Base-by-base conservation (phyloP, 2,329 filamentous ascomycete species). In the Penicillium sp. region DNA sequence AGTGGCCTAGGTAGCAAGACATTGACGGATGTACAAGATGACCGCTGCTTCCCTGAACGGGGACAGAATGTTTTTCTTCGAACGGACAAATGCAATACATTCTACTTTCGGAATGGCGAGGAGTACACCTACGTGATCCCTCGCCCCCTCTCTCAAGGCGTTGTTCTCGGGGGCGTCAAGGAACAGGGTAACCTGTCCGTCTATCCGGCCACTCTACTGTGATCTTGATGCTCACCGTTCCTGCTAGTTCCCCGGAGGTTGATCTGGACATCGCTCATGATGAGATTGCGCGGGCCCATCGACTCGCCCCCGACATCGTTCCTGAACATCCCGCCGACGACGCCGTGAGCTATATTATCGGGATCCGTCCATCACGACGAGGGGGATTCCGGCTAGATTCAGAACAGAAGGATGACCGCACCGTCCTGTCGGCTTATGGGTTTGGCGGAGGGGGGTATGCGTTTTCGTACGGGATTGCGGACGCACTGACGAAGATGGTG, bases 61-160 rank as follows among this genome's bases (percentile, higher is more conserved):
- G 69, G 68, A 8, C 68, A 71, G 50, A 71, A 70, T 51, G 67
- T 71, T 6, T 70, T 70, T 40, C 59, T 64, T 13, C 55, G 52
- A 31, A 71, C 67, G 1, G 54, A 65, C 3, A 50, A 63, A 24
- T 66, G 62, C 47, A 41, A 61, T 9, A 64, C 56, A 0, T 54
- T 71, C 56, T 67, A 68, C 52, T 69, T 71, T 35, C 64, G 66
- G 1, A 68, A 68, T 44, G 68, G 68, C 27, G 56, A 62, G 32
- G 66, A 71, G 49, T 71, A 71, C 42, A 71, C 68, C 20, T 71
- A 71, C 52, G 58, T 71, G 24, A 70, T 71, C 10, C 68, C 68
- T 20, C 65, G 68, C 13, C 66, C 68, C 2, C 38, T 62, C 8
- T 66, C 68, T 1, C 49, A 60, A 2, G 68, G 66, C 3, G 58